These are phyloP conservation scores for Verticillium nonalfalfae DNA, from an alignment of 2,329 filamentous ascomycete genomes.

Conservation along the genomic window DNA sequence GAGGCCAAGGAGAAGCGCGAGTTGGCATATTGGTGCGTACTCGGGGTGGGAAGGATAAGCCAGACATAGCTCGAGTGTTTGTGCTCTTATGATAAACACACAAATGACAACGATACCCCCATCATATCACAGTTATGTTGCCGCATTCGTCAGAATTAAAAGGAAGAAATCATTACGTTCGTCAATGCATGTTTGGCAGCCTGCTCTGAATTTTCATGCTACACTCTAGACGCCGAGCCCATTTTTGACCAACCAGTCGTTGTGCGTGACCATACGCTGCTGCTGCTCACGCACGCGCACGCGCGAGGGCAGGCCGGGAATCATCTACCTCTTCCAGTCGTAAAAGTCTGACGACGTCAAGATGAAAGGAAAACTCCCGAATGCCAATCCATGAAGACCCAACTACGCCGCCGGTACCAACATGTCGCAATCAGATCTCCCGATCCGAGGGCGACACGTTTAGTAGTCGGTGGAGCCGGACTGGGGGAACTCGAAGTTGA, in stretches of 20 bases:
- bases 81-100: neutral
- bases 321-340: neutral
- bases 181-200: conserved; percentile 30
- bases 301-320: neutral
- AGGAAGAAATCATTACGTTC: conserved; percentile 10
- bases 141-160: neutral
- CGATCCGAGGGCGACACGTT: conserved; percentile 23
- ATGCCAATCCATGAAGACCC: neutral
- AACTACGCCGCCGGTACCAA: neutral
- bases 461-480: conserved; percentile 74
- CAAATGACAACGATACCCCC: neutral
- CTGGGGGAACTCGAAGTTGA: conserved; percentile 98
- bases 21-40: conserved; percentile 90
- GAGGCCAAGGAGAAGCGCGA: conserved; percentile 73
- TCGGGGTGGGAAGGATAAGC: conserved; percentile 78
- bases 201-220: conserved; percentile 42
- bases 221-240: conserved; percentile 45
- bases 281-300: neutral
- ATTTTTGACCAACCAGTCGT: conserved; percentile 17
- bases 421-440: neutral
- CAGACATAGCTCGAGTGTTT: conserved; percentile 23
- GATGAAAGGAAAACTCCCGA: neutral
- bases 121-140: neutral
- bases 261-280: neutral
- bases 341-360: neutral